These are phyloP conservation scores for Erysiphe pulchra DNA, from an alignment of 2,329 filamentous ascomycete genomes.

Conservation along the genomic window DNA sequence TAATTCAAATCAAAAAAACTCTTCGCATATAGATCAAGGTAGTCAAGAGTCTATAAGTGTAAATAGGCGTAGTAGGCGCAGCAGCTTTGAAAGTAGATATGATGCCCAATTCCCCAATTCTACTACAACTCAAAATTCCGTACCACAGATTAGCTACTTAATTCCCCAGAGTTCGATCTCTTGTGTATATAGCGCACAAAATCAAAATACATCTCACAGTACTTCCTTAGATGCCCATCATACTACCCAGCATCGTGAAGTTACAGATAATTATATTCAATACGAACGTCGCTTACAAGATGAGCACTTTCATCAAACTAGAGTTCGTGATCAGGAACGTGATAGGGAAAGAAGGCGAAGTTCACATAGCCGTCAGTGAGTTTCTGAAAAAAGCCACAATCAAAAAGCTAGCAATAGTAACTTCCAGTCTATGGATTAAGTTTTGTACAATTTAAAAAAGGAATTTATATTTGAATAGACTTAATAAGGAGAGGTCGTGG, in stretches of 20 bases:
- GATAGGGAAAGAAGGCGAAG: not conserved
- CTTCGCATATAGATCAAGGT: not conserved
- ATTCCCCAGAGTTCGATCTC: not conserved
- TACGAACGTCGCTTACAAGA: not conserved
- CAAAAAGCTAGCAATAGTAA: constrained; percentile 2
- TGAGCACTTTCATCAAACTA: not conserved
- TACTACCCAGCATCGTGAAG: not conserved
- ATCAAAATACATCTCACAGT: not conserved
- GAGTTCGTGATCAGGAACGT: not conserved
- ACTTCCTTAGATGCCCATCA: not conserved
- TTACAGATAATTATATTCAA: not conserved
- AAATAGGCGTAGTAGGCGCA: not conserved
- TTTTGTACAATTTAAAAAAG: too few relatives aligned
- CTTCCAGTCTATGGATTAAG: not conserved
- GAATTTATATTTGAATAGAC: too few relatives aligned
- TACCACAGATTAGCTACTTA: not conserved
- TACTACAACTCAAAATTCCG: not conserved
- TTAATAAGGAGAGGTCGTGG: too few relatives aligned
- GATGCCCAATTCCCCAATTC: not conserved
- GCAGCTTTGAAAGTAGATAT: not conserved
- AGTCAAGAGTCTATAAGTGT: not conserved
- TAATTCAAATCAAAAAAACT: not conserved
- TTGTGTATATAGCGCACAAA: not conserved
- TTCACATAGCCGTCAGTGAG: not conserved
- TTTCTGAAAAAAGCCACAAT: not conserved